phyloP scores from a whole-genome alignment of 192 early-diverging fungal species.

The Backusella tarrabulga region DNA sequence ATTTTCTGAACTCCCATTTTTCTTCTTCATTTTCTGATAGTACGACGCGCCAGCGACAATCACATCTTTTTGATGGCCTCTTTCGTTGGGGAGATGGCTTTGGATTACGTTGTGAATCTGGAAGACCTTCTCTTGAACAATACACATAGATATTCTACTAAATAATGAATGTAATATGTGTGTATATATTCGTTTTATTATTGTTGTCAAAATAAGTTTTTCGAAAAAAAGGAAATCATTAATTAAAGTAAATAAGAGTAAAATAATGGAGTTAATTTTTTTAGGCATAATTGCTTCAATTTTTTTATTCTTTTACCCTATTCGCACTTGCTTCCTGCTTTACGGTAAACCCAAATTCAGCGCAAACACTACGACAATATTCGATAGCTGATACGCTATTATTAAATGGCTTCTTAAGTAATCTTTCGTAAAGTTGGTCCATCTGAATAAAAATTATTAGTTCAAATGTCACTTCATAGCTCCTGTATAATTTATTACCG shows the following conservation, averaged over 20 bases:
- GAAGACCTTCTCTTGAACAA: slow-evolving; percentile 59
- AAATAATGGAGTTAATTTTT: slow-evolving; percentile 1
- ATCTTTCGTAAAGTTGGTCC: slow-evolving; percentile 50
- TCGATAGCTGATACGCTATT: slow-evolving; percentile 44
- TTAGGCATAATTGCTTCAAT: not conserved
- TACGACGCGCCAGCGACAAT: slow-evolving; percentile 59
- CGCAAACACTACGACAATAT: slow-evolving; percentile 47
- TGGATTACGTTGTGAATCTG: slow-evolving; percentile 52
- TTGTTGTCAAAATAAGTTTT: slow-evolving; percentile 5
- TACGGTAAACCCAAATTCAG: slow-evolving; percentile 56
- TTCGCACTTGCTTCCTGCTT: slow-evolving; percentile 62
- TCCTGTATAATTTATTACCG: not conserved
- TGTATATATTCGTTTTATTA: not conserved
- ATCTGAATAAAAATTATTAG: slow-evolving; percentile 30
- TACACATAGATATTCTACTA: slow-evolving; percentile 59
- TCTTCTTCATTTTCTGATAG: slow-evolving; percentile 52
- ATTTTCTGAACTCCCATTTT: slow-evolving; percentile 58
- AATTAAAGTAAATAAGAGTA: not conserved
- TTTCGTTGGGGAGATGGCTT: slow-evolving; percentile 54
- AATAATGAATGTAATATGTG: slow-evolving; percentile 3
- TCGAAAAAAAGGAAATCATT: not conserved
- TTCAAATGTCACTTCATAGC: not conserved
- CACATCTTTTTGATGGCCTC: slow-evolving; percentile 53
- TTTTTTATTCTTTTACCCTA: slow-evolving; percentile 41
- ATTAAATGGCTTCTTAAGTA: slow-evolving; percentile 47